phyloP scores from a whole-genome alignment of 2,329 filamentous ascomycete genomes.

The Penicillium sp. region DNA sequence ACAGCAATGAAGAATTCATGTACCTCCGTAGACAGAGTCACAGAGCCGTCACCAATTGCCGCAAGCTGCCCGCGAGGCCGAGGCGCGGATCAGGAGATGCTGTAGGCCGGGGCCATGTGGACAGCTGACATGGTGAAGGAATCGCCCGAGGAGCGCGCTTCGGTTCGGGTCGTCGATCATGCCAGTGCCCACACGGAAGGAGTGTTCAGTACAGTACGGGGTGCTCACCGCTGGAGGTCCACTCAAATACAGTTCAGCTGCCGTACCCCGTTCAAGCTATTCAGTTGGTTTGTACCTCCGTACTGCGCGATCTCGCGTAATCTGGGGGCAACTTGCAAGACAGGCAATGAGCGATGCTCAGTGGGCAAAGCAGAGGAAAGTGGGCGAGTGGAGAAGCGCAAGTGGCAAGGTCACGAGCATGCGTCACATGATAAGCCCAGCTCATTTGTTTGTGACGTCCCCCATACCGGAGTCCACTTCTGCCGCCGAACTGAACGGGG shows the following conservation, averaged over 20 bases:
- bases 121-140: constrained; percentile 8
- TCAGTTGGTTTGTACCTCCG: too few species aligned
- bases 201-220: neutral
- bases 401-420: constrained; percentile 22
- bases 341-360: neutral
- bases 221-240: neutral
- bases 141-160: constrained; percentile 10
- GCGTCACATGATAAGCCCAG: constrained; percentile 17
- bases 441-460: too few species aligned
- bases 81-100: constrained; percentile 17
- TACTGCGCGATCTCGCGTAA: neutral
- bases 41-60: constrained; percentile 13
- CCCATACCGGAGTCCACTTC: neutral
- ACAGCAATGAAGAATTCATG: neutral
- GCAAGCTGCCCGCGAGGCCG: neutral
- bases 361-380: neutral
- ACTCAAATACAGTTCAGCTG: neutral
- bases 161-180: constrained; percentile 4
- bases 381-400: neutral
- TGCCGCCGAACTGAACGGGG: neutral
- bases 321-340: neutral
- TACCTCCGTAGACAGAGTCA: neutral
- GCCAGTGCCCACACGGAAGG: neutral
- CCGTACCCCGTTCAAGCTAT: neutral
- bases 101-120: neutral